phyloP scores from a whole-genome alignment of 495 filamentous ascomycete species.

The Xylaria palmicola region DNA sequence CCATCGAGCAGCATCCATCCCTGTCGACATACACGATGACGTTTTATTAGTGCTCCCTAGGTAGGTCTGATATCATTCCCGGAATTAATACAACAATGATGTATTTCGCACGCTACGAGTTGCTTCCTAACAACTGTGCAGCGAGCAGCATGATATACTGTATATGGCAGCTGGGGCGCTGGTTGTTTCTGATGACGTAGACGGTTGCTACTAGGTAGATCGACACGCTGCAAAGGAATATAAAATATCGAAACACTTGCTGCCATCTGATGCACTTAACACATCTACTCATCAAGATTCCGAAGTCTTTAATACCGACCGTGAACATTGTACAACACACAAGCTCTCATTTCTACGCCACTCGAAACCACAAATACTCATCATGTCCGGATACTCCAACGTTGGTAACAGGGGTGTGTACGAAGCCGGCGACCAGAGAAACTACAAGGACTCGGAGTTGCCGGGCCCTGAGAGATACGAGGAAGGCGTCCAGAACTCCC shows the following conservation, averaged over 20 bases:
- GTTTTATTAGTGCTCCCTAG: background rate
- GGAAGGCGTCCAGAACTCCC: conserved; percentile 65
- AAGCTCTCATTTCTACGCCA: too few relatives aligned
- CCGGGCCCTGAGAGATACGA: conserved; percentile 54
- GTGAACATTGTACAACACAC: too few relatives aligned
- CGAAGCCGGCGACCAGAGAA: conserved; percentile 67
- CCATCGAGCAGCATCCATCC: too few relatives aligned
- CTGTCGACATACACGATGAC: too few relatives aligned
- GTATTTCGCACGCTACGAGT: background rate
- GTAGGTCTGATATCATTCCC: background rate
- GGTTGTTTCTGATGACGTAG: background rate
- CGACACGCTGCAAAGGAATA: background rate
- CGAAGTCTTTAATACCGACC: background rate
- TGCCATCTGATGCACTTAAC: background rate
- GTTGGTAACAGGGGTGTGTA: conserved; percentile 44
- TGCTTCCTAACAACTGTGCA: background rate
- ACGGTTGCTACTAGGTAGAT: background rate
- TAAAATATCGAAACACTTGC: background rate
- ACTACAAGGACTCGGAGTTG: conserved; percentile 55
- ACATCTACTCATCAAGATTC: background rate
- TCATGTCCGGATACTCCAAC: conserved; percentile 41
- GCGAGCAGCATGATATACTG: background rate
- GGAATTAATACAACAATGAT: background rate
- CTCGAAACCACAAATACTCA: conserved; percentile 7
- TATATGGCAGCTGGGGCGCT: background rate